Evolutionary conservation across 2,329 filamentous ascomycete genomes (phyloP), one percentile per base, ranked within the genome.

Genomic region (Epichloe sylvatica): DNA sequence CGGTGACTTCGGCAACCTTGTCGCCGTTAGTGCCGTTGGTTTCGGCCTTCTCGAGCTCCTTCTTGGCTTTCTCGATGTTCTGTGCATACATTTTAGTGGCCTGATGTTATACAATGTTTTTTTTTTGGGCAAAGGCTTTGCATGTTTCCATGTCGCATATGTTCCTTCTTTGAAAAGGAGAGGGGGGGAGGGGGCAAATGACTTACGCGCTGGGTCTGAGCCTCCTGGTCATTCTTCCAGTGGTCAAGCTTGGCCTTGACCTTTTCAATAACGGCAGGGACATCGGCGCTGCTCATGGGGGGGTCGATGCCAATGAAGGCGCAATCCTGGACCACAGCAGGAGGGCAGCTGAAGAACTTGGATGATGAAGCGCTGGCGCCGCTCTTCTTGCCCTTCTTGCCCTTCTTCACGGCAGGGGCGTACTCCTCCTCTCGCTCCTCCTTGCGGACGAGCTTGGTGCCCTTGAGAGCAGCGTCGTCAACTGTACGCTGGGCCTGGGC

Each of bases 1-100:
- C 64, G 46, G 73, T 70, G 49, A 72, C 71, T 52, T 76, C 74
- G 39, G 76, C 79, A 48, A 80, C 74, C 53, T 71, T 72, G 55
- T 75, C 71, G 56, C 65, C 67, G 58, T 70, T 74, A 57, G 56
- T 53, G 56, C 65, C 69, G 54, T 67, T 69, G 54, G 69, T 68
- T 55, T 74, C 74, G 19, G 45, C 33, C 58, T 83, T 82, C 64
- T 90, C 87, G 55, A 98, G 94, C 68, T 96, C 89, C 69, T 91
- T 91, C 75, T 95, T 85, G 53, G 92, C 92, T 70, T 96, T 95
- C 55, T 88, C 86, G 53, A 97, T 84, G 75, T 98, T 98, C 92
- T 97, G 41, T 9, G 13, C 40, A 36, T 13, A n/a, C 2, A 9
- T n/a, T 11, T 48, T 43, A 42, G 46, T 13, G 13, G 7, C 30